Evolutionary conservation across 169 alveolate species (phyloP).

Genomic region (Eimeria praecox): DNA sequence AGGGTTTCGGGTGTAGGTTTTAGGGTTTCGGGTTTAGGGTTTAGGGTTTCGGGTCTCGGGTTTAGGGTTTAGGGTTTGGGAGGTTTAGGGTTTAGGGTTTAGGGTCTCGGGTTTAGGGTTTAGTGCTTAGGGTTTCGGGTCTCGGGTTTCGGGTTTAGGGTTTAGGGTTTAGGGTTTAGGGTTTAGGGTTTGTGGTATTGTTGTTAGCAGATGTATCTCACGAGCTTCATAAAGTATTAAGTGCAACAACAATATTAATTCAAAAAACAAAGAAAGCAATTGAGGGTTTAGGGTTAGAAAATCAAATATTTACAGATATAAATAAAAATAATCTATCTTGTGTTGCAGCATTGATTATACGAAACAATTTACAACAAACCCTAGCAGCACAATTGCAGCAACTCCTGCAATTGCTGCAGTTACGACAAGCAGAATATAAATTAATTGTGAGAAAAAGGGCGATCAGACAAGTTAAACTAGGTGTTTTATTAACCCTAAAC

Average conservation of each 20-base stretch:
- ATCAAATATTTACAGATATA: constrained; percentile 60
- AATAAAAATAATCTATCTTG: constrained; percentile 28
- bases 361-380: constrained; percentile 83
- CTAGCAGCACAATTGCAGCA: constrained; percentile 84
- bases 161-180: constrained; percentile 46
- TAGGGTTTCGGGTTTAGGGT: constrained; percentile 18
- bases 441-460: constrained; percentile 77
- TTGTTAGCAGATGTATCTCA: constrained; percentile 53
- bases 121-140: too few species aligned
- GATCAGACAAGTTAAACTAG: constrained; percentile 82
- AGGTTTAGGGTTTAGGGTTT: too few species aligned
- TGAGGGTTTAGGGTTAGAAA: constrained; percentile 78
- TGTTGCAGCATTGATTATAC: constrained; percentile 30
- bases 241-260: constrained; percentile 76
- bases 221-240: constrained; percentile 78
- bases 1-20: not conserved
- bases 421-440: constrained; percentile 80
- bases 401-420: constrained; percentile 80
- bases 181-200: constrained; percentile 19
- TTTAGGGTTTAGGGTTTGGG: constrained; percentile 1
- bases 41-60: constrained; percentile 37
- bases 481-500: not conserved
- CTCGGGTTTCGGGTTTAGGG: too few species aligned
- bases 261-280: constrained; percentile 77
- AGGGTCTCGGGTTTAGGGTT: constrained; percentile 31